Base-by-base conservation (phyloP, 345 rosid genomes). In the Syzygium jambos region DNA sequence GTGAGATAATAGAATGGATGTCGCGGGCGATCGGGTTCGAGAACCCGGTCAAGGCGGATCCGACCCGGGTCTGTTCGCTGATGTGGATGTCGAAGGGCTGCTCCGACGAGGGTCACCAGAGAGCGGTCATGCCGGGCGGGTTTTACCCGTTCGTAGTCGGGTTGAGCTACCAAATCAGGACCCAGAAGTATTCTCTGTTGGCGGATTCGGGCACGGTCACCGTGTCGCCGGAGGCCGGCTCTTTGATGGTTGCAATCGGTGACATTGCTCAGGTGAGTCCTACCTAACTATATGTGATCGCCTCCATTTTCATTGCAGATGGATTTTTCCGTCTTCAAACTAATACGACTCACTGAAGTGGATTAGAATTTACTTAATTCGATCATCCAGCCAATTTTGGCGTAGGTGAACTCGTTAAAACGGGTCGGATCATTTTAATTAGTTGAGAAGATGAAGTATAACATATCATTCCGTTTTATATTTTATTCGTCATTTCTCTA, bases 111-210 rank as follows among this genome's bases (percentile, higher is more conserved):
- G 53, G 13, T 19, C 68, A 11, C 11, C 23, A 73, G 27, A 89
- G 87, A 38, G 90, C 92, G n/a, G 91, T 29, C 53, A 55, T 87
- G 52, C 84, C 95, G 84, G 93, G 93, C 43, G 95, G 98, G 51
- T 94, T 87, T 88, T 96, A 94, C 92, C 99, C 99, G 4, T 95
- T 91, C 87, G 89, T 94, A 23, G 91, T 95, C 6, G 94, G 95
- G 91, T 91, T 96, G 90, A 92, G 91, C 85, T 96, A 93, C 89
- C 97, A 95, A 90, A 90, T 95, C 78, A 87, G 93, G 89, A 86
- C 87, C 85, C 90, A 84, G 89, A 93, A 93, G 85, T 92, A 89
- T 34, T 85, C 88, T 10, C 68, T 95, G 91, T 51, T 92, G 84
- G 54, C 91, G n/a, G 97, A 95, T 85, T 93, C 98, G 41, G 95